A percentile compares a stretch with the other conserved stretches of the same genome.
Conservation (phyloP, 1,284 basidiomycete species). For the Rhodotorula sp. region DNA sequence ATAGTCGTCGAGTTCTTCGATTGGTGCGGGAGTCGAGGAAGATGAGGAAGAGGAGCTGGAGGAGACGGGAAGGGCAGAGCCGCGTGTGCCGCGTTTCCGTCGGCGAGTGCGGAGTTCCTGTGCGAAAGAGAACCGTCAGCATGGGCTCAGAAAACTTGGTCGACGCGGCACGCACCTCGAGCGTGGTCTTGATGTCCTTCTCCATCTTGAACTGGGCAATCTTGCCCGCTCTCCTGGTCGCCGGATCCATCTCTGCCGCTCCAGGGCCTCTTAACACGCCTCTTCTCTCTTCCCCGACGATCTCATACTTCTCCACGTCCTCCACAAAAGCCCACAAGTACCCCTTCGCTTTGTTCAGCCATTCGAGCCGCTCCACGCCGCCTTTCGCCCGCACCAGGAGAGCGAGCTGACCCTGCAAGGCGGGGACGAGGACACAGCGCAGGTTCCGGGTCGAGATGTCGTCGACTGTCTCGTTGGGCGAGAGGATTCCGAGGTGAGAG, state of each 20-base stretch:
- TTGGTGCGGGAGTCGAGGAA: conserved; percentile 37
- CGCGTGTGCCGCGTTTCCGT: conserved; percentile 49
- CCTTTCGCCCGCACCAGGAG: conserved; percentile 63
- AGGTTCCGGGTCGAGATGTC: conserved; percentile 80
- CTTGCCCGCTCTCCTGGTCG: conserved; percentile 73
- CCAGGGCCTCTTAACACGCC: conserved; percentile 20
- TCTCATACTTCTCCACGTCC: conserved; percentile 64
- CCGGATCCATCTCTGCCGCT: conserved; percentile 56
- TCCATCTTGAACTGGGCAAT: conserved; percentile 82
- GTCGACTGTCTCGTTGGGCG: conserved; percentile 76
- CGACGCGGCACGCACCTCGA: conserved; percentile 59
- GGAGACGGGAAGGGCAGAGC: conserved; percentile 55
- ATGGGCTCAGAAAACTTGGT: too few species aligned
- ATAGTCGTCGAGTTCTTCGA: conserved; percentile 28
- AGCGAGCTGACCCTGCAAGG: conserved; percentile 68
- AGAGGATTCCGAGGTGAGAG: conserved; percentile 66
- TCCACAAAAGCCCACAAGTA: conserved; percentile 60
- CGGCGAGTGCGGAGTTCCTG: conserved; percentile 37
- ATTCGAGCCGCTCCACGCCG: conserved; percentile 59
- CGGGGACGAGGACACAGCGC: conserved; percentile 74
- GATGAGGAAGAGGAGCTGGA: conserved; percentile 45
- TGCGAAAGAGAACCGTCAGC: not conserved
- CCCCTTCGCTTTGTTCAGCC: conserved; percentile 56
- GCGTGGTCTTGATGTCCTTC: conserved; percentile 67
- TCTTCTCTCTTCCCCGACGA: conserved; percentile 62